Evolutionary conservation across 441 rosid genomes (phyloP).

Genomic region (Euphorbia neoarborescens): DNA sequence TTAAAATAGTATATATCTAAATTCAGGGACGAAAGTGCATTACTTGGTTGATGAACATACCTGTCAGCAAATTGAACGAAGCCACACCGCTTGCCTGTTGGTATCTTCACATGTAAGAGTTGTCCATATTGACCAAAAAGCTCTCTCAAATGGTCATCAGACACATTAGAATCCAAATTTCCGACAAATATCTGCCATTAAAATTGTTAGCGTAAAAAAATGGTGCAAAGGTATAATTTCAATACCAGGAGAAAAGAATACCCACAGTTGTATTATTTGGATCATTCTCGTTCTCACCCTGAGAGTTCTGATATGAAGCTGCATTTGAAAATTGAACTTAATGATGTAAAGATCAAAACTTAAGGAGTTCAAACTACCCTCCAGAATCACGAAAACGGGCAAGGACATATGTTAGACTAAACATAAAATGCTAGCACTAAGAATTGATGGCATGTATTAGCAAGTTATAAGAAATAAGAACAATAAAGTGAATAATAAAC

Average conservation of each 20-base stretch:
- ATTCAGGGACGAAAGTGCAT: background rate
- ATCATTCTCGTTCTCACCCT: conserved; percentile 60
- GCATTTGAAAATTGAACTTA: conserved; percentile 32
- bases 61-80: conserved; percentile 87
- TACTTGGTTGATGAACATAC: conserved; percentile 28
- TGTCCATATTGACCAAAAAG: conserved; percentile 76
- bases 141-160: conserved; percentile 64
- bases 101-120: conserved; percentile 81
- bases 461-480: background rate
- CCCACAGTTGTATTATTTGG: conserved; percentile 90
- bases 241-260: conserved; percentile 22
- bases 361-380: background rate
- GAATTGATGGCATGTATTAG: background rate
- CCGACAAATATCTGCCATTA: conserved; percentile 73
- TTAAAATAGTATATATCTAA: background rate
- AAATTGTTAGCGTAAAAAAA: conserved; percentile 16
- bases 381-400: background rate
- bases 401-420: background rate
- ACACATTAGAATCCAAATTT: conserved; percentile 55
- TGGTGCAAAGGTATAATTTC: background rate
- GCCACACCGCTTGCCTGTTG: conserved; percentile 82
- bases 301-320: conserved; percentile 66
- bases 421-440: background rate
- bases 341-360: background rate
- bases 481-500: background rate